Conservation (phyloP, 257 asterid species). For the Lithospermum erythrorhizon region DNA sequence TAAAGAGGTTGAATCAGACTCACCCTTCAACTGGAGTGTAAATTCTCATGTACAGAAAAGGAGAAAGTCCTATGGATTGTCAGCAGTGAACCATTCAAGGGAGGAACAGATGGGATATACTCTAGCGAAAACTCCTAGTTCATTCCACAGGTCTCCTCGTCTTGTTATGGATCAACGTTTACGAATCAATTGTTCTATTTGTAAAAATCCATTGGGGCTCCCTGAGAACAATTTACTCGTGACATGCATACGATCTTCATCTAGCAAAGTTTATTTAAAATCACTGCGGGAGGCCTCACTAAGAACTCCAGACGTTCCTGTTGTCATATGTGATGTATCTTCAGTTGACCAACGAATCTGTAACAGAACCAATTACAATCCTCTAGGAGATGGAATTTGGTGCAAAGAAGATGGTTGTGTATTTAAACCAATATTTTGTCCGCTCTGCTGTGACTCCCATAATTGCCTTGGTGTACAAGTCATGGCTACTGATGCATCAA, state of each 20-base stretch:
- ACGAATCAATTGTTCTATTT: slow-evolving; percentile 49
- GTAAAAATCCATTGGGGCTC: slow-evolving; percentile 63
- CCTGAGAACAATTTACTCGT: slow-evolving; percentile 43
- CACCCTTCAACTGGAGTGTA: slow-evolving; percentile 47
- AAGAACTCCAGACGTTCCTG: slow-evolving; percentile 35
- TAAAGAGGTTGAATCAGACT: slow-evolving; percentile 38
- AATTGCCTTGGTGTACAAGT: slow-evolving; percentile 79
- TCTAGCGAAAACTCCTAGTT: slow-evolving; percentile 24
- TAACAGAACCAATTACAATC: slow-evolving; percentile 27
- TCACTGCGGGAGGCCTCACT: slow-evolving; percentile 35
- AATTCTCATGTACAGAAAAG: slow-evolving; percentile 54
- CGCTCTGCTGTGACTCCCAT: slow-evolving; percentile 43
- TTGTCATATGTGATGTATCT: slow-evolving; percentile 41
- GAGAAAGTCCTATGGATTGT: slow-evolving; percentile 38
- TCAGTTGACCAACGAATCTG: slow-evolving; percentile 41
- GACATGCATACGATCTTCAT: slow-evolving; percentile 35
- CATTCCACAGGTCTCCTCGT: slow-evolving; percentile 25
- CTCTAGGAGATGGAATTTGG: slow-evolving; percentile 70
- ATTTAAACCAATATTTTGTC: slow-evolving; percentile 59
- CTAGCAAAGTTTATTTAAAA: slow-evolving; percentile 58
- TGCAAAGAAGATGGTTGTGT: slow-evolving; percentile 97
- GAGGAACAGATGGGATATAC: slow-evolving; percentile 28
- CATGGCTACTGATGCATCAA: slow-evolving; percentile 73
- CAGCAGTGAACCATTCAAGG: slow-evolving; percentile 28
- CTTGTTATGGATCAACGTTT: slow-evolving; percentile 33